phyloP scores from a whole-genome alignment of 2,329 filamentous ascomycete species.

The Chrysoporthe puriensis region DNA sequence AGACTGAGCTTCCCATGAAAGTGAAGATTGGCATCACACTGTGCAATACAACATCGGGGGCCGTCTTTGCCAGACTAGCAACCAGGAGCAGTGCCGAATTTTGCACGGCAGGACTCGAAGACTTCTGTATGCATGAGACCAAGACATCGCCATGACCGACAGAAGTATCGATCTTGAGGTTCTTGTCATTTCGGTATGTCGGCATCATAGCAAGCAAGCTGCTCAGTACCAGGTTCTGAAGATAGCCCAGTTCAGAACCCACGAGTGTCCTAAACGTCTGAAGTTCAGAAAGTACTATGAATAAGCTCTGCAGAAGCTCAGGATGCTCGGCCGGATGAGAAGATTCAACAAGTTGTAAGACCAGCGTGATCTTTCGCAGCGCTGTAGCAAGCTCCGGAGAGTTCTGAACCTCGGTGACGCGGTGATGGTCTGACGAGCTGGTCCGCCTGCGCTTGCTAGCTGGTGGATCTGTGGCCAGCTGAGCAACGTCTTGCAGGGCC shows the following conservation, averaged over 20 bases:
- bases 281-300: conserved; percentile 82
- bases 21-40: conserved; percentile 99
- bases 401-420: conserved; percentile 62
- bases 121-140: conserved; percentile 91
- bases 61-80: conserved; percentile 81
- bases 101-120: conserved; percentile 89
- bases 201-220: conserved; percentile 85
- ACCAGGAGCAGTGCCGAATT: conserved; percentile 88
- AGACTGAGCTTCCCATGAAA: conserved; percentile 90
- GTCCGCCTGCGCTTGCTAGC: conserved; percentile 79
- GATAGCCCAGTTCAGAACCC: conserved; percentile 85
- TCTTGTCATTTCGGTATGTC: conserved; percentile 65
- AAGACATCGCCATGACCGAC: conserved; percentile 86
- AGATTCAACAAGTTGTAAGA: conserved; percentile 84
- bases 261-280: conserved; percentile 82
- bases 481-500: conserved; percentile 72
- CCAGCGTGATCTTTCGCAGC: conserved; percentile 79
- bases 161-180: conserved; percentile 72
- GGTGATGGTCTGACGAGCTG: conserved; percentile 70
- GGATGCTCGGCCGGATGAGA: conserved; percentile 77
- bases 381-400: conserved; percentile 68
- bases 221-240: conserved; percentile 82
- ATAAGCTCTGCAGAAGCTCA: conserved; percentile 77
- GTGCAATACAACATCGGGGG: conserved; percentile 89
- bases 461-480: conserved; percentile 72